Evolutionary conservation across 345 rosid genomes (phyloP), one percentile per base, ranked within the genome.

Genomic region (Rhizophora mangle): DNA sequence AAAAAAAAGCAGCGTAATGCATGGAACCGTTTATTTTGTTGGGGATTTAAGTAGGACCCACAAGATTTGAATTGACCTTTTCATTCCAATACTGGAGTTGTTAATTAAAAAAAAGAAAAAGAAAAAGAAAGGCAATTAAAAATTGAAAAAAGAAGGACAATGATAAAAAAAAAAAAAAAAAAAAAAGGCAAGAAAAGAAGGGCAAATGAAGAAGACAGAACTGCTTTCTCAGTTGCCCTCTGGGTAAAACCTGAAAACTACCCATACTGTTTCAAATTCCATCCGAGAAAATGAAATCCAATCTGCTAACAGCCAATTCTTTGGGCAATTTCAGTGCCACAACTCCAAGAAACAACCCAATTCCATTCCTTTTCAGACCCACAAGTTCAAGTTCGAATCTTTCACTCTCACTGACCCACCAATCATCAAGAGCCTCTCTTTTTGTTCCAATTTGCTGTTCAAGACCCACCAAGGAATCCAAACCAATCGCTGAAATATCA

Each of bases 251-350:
- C 60, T 22, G 29, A 55, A 43, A 43, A 13, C 49, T 43, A 3
- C 19, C 0, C 5, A 43, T 11, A 3, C 49, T 43, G 49, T 43
- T 19, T 43, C 5, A 43, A 43, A 43, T 43, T 43, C 18, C 49
- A 43, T 43, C 49, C 49, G 13, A 15, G 49, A 43, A 43, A 59
- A 84, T 85, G 89, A 88, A 80, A 68, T 76, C 78, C 58, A 60
- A 63, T 54, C 65, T 76, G 34, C 65, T 71, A 10, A 21, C 78
- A 21, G 52, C 77, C 34, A 79, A 74, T 64, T 62, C 83, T 68
- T 68, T 10, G 26, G 70, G 27, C 37, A 57, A 53, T 32, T 59
- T 71, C 27, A 63, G 47, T 51, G 46, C 76, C 54, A 55, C 53
- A 60, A 57, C 71, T 63, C 68, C 56, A 8, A 32, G 58, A 21